Percentiles rank a stretch among this genome's conserved stretches.
phyloP scores from a whole-genome alignment of 257 asterid genomes.

The Solanum gracilifrons region DNA sequence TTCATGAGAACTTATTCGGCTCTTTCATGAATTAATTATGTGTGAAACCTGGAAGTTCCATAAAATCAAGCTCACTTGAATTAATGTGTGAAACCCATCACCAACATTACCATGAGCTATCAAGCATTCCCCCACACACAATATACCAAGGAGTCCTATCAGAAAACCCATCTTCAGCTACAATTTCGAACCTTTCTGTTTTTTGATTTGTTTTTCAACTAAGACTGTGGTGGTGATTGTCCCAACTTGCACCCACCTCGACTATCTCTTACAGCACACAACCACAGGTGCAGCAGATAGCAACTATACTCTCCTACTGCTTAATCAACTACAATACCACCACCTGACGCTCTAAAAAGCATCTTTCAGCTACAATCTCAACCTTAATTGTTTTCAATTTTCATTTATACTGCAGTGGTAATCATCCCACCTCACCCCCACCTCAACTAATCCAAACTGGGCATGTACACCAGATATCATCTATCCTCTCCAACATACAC shows the following conservation, averaged over 20 bases:
- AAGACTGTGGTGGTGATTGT: not conserved
- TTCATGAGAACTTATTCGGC: not conserved
- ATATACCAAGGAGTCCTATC: not conserved
- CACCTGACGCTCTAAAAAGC: not conserved
- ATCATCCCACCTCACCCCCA: not conserved
- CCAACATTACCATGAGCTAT: not conserved
- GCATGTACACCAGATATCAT: not conserved
- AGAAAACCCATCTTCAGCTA: not conserved
- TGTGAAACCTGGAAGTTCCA: not conserved
- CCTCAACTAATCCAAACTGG: not conserved
- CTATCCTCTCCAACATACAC: not conserved
- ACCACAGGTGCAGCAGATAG: not conserved
- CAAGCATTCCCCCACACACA: not conserved
- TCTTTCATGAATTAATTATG: not conserved
- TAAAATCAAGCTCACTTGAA: not conserved
- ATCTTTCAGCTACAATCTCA: not conserved
- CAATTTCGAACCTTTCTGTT: not conserved
- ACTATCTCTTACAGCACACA: not conserved
- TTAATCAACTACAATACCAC: not conserved
- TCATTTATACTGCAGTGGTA: not conserved
- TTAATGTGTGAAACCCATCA: not conserved
- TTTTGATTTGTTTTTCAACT: not conserved
- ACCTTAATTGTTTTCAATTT: not conserved
- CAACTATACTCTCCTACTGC: not conserved
- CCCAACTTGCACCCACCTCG: not conserved